Evolutionary conservation across 2,329 filamentous ascomycete genomes (phyloP).

Genomic region (Lecanicillium sp.): DNA sequence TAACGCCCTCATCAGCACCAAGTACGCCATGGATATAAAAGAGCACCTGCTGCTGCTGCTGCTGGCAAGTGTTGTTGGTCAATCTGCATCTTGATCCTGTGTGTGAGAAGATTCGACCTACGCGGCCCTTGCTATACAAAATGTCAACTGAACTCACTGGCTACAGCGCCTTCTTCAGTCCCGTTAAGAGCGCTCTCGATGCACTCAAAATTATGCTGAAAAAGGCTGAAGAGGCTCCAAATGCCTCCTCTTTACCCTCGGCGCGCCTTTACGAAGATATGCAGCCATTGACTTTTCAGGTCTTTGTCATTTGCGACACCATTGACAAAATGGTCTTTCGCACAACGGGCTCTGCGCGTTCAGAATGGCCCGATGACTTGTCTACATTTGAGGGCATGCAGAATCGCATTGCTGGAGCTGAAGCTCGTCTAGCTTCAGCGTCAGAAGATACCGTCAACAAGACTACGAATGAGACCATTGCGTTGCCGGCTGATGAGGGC

Average conservation of each 20-base stretch:
- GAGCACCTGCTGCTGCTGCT: too few relatives aligned
- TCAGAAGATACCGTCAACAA: background rate
- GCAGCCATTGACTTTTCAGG: slow-evolving; percentile 18
- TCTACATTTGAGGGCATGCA: slow-evolving; percentile 3
- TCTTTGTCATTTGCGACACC: slow-evolving; percentile 13
- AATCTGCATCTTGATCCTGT: too few relatives aligned
- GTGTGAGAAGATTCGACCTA: too few relatives aligned
- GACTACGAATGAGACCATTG: slow-evolving; percentile 3
- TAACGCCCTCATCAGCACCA: too few relatives aligned
- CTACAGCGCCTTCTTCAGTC: slow-evolving; percentile 2
- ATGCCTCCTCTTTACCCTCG: background rate
- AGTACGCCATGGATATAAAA: too few relatives aligned
- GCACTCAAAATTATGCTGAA: background rate
- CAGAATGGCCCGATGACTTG: slow-evolving; percentile 1
- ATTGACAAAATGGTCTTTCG: slow-evolving; percentile 12
- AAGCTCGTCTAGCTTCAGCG: background rate
- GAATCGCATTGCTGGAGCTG: background rate
- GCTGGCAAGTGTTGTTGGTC: too few relatives aligned
- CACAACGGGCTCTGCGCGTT: slow-evolving; percentile 1
- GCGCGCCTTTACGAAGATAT: slow-evolving; percentile 18
- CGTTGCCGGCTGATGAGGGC: background rate
- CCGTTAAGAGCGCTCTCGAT: slow-evolving; percentile 2
- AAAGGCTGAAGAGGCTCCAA: background rate
- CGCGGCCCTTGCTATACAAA: too few relatives aligned
- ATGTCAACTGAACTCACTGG: background rate